Conservation (phyloP, 495 filamentous ascomycete genomes). For the Beverwykella pulmonaria region DNA sequence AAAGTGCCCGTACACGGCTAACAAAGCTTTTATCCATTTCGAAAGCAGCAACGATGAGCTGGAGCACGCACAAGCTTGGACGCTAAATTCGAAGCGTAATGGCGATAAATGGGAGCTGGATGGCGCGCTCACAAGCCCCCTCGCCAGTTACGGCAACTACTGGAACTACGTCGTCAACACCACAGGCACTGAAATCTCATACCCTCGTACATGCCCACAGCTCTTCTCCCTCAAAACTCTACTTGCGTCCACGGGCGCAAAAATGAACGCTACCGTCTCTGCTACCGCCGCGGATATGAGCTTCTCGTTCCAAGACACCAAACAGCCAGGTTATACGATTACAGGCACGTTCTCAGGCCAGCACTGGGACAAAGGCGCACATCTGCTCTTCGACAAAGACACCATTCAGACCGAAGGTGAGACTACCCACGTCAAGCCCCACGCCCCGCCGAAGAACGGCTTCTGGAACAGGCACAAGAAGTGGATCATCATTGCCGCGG, state of each 20-base stretch:
- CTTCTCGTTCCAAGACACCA: slow-evolving; percentile 9
- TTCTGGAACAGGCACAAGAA: background rate
- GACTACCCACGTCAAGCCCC: slow-evolving; percentile 1
- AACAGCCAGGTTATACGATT: background rate
- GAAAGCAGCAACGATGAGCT: slow-evolving; percentile 12
- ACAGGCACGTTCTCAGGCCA: background rate
- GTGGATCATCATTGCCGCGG: slow-evolving; percentile 6
- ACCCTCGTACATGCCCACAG: background rate
- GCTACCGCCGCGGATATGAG: background rate
- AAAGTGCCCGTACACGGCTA: slow-evolving; percentile 4
- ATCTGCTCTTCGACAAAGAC: background rate
- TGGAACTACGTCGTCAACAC: slow-evolving; percentile 15
- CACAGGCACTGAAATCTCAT: background rate
- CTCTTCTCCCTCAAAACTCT: background rate
- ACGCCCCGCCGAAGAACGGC: background rate
- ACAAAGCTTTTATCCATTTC: slow-evolving; percentile 19
- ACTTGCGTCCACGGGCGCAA: background rate
- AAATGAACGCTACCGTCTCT: slow-evolving; percentile 6
- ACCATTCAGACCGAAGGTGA: slow-evolving; percentile 12
- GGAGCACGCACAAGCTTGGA: background rate
- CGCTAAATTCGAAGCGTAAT: background rate
- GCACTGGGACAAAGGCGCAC: slow-evolving; percentile 8
- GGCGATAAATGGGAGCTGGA: slow-evolving; percentile 4
- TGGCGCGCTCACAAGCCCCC: background rate
- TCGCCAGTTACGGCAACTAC: slow-evolving; percentile 1